Evolutionary conservation across 2,329 filamentous ascomycete species (phyloP).

Genomic region (Penicillium polonicum): DNA sequence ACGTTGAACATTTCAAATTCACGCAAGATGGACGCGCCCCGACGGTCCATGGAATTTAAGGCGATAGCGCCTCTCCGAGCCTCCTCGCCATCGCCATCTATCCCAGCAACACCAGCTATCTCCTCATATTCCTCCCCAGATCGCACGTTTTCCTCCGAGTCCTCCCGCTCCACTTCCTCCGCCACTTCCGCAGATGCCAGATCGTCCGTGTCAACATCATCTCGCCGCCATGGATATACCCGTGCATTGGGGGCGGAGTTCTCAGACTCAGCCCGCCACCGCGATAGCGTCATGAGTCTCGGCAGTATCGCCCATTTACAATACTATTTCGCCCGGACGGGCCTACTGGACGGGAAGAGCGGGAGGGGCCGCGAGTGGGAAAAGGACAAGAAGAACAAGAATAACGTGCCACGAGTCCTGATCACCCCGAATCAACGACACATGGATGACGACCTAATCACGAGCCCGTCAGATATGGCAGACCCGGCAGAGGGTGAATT

Average conservation of each 20-base stretch:
- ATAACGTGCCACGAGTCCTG: constrained; percentile 43
- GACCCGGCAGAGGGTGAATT: constrained; percentile 48
- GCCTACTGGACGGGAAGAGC: constrained; percentile 88
- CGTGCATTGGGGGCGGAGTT: constrained; percentile 85
- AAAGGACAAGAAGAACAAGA: constrained; percentile 49
- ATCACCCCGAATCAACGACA: constrained; percentile 42
- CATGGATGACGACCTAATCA: constrained; percentile 47
- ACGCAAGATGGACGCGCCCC: constrained; percentile 31
- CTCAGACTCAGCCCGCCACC: constrained; percentile 80
- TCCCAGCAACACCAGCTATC: constrained; percentile 45
- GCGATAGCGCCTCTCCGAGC: constrained; percentile 29
- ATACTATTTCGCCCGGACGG: constrained; percentile 96
- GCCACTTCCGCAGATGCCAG: constrained; percentile 44
- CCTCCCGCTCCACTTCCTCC: constrained; percentile 47
- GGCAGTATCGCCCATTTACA: constrained; percentile 97
- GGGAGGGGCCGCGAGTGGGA: constrained; percentile 72
- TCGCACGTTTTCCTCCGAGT: constrained; percentile 48
- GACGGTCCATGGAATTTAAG: constrained; percentile 15
- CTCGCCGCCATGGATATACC: constrained; percentile 75
- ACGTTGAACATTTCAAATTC: constrained; percentile 11
- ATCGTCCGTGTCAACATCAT: constrained; percentile 44
- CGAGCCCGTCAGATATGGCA: constrained; percentile 50
- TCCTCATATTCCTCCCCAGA: constrained; percentile 46
- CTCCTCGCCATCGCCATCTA: constrained; percentile 42
- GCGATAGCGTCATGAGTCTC: constrained; percentile 93